Conservation (phyloP, 495 filamentous ascomycete species). For the Letharia lupina region DNA sequence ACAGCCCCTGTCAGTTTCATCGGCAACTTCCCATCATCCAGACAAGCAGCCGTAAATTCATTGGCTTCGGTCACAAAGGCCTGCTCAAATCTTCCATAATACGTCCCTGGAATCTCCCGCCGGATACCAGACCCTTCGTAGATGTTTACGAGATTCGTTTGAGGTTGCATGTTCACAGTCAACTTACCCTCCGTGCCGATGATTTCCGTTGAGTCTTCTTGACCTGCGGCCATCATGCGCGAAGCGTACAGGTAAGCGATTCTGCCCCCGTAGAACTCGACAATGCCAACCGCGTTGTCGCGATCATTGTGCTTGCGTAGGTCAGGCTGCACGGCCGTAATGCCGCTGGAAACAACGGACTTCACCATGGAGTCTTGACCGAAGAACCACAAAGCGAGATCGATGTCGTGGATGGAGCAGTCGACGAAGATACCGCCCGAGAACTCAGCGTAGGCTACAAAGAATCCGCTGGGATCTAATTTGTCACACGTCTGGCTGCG, state of each 20-base stretch:
- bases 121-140: conserved; percentile 42
- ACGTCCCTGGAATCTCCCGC: conserved; percentile 48
- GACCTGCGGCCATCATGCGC: conserved; percentile 57
- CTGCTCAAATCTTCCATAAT: conserved; percentile 53
- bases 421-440: conserved; percentile 56
- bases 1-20: conserved; percentile 48
- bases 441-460: conserved; percentile 48
- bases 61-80: conserved; percentile 57
- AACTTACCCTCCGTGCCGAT: conserved; percentile 56
- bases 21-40: conserved; percentile 46
- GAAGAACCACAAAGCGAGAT: conserved; percentile 51
- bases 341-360: conserved; percentile 44
- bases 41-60: conserved; percentile 47
- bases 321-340: conserved; percentile 53
- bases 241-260: conserved; percentile 53
- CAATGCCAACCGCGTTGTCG: conserved; percentile 55
- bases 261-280: conserved; percentile 54
- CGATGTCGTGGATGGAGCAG: conserved; percentile 51
- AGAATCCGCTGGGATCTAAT: conserved; percentile 47
- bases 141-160: conserved; percentile 44
- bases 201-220: conserved; percentile 57
- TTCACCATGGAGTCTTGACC: conserved; percentile 37
- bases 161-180: conserved; percentile 47
- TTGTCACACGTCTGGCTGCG: conserved; percentile 53
- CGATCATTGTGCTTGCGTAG: conserved; percentile 49